Percentiles rank a stretch among this genome's conserved stretches.
Evolutionary conservation across 306 rosid species (phyloP).

Genomic region (Hylodesmum podocarpum): DNA sequence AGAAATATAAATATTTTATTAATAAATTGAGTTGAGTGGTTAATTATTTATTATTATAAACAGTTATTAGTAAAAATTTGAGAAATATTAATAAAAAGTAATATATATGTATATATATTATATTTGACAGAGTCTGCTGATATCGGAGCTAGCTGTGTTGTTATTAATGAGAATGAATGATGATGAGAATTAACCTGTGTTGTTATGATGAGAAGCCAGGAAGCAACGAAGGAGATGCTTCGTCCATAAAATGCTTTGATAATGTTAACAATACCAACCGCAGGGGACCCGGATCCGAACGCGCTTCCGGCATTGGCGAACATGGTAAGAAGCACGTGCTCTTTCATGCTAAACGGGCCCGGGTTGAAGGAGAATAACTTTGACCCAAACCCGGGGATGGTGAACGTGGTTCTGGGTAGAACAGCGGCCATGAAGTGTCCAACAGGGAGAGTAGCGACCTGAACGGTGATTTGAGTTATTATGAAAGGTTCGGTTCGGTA

Average conservation of each 20-base stretch:
- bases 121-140: no score
- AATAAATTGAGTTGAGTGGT: no score
- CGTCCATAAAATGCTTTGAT: constrained; percentile 59
- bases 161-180: no score
- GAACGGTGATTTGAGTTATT: constrained; percentile 58
- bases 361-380: constrained; percentile 45
- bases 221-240: constrained; percentile 49
- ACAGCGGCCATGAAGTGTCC: constrained; percentile 64
- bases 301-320: constrained; percentile 75
- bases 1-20: no score
- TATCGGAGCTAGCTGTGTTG: no score
- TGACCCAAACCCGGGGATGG: constrained; percentile 46
- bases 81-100: no score
- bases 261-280: constrained; percentile 53
- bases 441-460: constrained; percentile 57
- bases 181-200: constrained; percentile 45
- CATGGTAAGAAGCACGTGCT: constrained; percentile 74
- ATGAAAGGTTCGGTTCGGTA: constrained; percentile 65
- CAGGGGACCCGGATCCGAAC: constrained; percentile 65
- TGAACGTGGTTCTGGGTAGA: constrained; percentile 44
- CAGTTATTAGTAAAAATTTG: no score
- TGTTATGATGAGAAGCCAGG: constrained; percentile 64
- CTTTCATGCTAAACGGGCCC: constrained; percentile 79
- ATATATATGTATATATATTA: no score
- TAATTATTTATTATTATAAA: no score